These are phyloP conservation scores for Sonneratia alba DNA, from an alignment of 345 rosid genomes.

Conservation along the genomic window DNA sequence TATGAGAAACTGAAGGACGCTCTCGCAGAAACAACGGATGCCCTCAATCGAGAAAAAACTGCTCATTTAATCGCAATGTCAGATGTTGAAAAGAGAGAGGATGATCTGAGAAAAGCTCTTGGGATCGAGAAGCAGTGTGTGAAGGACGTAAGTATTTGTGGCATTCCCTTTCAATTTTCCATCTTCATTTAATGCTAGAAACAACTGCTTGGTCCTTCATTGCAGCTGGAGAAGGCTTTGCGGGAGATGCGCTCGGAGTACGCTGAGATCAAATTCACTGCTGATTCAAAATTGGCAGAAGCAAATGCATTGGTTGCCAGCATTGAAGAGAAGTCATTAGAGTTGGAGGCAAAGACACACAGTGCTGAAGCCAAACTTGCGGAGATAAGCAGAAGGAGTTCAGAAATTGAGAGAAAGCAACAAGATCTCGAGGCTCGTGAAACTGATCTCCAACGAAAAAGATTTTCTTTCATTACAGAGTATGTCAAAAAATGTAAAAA, in stretches of 20 bases:
- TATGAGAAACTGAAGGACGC: slow-evolving; percentile 54
- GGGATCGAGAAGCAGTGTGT: slow-evolving; percentile 94
- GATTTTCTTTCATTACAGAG: slow-evolving; percentile 66
- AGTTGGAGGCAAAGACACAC: slow-evolving; percentile 67
- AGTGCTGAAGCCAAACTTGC: slow-evolving; percentile 91
- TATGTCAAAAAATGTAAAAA: slow-evolving; percentile 24
- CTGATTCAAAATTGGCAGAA: slow-evolving; percentile 83
- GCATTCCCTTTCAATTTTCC: not conserved
- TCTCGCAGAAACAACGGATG: slow-evolving; percentile 47
- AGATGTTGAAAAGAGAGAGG: slow-evolving; percentile 79
- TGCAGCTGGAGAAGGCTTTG: slow-evolving; percentile 76
- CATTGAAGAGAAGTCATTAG: slow-evolving; percentile 77
- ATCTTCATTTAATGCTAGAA: not conserved
- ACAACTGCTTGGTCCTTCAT: not conserved
- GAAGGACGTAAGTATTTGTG: slow-evolving; percentile 52
- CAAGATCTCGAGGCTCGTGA: slow-evolving; percentile 71
- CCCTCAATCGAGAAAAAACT: slow-evolving; percentile 61
- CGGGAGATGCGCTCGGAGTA: slow-evolving; percentile 77
- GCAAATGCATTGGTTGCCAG: slow-evolving; percentile 71
- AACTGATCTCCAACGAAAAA: slow-evolving; percentile 56
- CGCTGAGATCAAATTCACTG: slow-evolving; percentile 84
- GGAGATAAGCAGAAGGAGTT: slow-evolving; percentile 78
- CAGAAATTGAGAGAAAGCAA: slow-evolving; percentile 68
- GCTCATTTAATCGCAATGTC: slow-evolving; percentile 59
- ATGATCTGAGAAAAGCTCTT: slow-evolving; percentile 70